Evolutionary conservation across 495 filamentous ascomycete genomes (phyloP).

Genomic region (Penicillium arizonense): DNA sequence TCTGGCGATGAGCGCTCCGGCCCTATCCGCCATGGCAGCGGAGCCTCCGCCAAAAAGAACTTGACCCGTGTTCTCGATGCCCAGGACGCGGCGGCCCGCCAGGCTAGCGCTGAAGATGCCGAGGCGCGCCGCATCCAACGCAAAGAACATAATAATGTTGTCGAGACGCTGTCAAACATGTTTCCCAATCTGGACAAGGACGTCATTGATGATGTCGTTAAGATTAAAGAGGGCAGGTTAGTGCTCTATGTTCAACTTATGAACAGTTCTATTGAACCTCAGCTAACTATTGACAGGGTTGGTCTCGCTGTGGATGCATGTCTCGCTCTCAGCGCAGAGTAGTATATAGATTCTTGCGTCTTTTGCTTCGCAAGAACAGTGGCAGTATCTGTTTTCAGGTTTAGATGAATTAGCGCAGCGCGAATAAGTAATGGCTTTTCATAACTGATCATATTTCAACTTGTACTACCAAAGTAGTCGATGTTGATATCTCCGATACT

Average conservation of each 20-base stretch:
- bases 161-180: slow-evolving; percentile 89
- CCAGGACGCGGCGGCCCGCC: slow-evolving; percentile 89
- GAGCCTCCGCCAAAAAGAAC: slow-evolving; percentile 27
- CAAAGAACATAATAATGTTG: slow-evolving; percentile 84
- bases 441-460: too few relatives aligned
- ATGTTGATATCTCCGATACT: too few relatives aligned
- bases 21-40: slow-evolving; percentile 9
- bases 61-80: slow-evolving; percentile 44
- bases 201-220: slow-evolving; percentile 89
- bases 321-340: slow-evolving; percentile 66
- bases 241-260: slow-evolving; percentile 25
- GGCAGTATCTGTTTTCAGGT: background rate
- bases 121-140: slow-evolving; percentile 83
- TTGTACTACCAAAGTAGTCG: too few relatives aligned
- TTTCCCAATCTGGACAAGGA: slow-evolving; percentile 90
- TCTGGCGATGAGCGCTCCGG: slow-evolving; percentile 43
- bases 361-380: background rate
- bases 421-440: too few relatives aligned
- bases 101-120: slow-evolving; percentile 89
- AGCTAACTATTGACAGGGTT: slow-evolving; percentile 54
- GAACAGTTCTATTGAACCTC: background rate
- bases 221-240: slow-evolving; percentile 87
- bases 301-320: slow-evolving; percentile 90
- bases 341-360: slow-evolving; percentile 21
- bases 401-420: background rate